Percentiles rank a stretch among this genome's conserved stretches.
These are phyloP conservation scores for Phaeoacremonium minimum DNA, from an alignment of 2,329 filamentous ascomycete species.

Conservation along the genomic window DNA sequence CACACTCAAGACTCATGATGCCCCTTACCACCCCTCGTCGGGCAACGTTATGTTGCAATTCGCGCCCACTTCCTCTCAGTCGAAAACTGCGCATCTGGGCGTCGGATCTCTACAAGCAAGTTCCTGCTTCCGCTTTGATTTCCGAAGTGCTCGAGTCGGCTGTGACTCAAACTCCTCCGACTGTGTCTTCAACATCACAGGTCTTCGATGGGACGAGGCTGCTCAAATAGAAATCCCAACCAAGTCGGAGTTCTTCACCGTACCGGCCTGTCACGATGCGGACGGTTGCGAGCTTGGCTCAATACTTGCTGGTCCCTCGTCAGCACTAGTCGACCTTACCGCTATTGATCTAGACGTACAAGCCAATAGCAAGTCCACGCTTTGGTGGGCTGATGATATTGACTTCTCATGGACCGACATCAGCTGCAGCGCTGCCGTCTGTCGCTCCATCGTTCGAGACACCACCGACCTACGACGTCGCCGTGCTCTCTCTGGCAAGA, in stretches of 20 bases:
- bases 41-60: conserved; percentile 22
- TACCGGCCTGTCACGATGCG: conserved; percentile 21
- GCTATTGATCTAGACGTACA: conserved; percentile 33
- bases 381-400: conserved; percentile 44
- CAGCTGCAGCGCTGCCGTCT: conserved; percentile 28
- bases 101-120: conserved; percentile 12
- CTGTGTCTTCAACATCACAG: conserved; percentile 32
- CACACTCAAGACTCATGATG: conserved; percentile 20
- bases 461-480: conserved; percentile 13
- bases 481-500: conserved; percentile 1
- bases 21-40: conserved; percentile 21
- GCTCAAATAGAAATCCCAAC: conserved; percentile 9
- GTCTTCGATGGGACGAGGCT: conserved; percentile 19
- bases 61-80: not conserved
- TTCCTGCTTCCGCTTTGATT: conserved; percentile 27
- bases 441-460: conserved; percentile 27
- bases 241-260: conserved; percentile 13
- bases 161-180: conserved; percentile 25
- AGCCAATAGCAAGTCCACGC: conserved; percentile 25
- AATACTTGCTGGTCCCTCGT: conserved; percentile 14
- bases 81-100: conserved; percentile 16
- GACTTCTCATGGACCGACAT: conserved; percentile 37
- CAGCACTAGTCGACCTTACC: conserved; percentile 24
- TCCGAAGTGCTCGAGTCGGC: conserved; percentile 30
- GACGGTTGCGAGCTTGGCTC: conserved; percentile 22